Evolutionary conservation across 2,329 filamentous ascomycete species (phyloP).

Genomic region (Phaeoacremonium minimum): DNA sequence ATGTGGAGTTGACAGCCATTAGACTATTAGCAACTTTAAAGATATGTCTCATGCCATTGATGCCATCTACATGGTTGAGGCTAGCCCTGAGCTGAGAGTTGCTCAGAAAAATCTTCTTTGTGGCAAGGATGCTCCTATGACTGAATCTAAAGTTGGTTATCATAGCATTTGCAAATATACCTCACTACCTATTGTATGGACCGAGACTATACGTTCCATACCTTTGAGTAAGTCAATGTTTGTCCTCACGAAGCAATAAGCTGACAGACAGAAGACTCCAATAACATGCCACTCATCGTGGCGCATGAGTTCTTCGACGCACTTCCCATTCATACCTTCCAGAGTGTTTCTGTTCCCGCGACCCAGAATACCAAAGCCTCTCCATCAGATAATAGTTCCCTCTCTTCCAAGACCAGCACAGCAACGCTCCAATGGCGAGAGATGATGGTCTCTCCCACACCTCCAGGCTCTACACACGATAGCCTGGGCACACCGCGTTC

Average conservation of each 20-base stretch:
- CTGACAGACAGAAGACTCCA: constrained; percentile 40
- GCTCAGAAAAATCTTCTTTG: constrained; percentile 81
- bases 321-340: constrained; percentile 91
- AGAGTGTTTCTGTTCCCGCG: constrained; percentile 54
- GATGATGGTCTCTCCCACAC: constrained; percentile 69
- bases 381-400: constrained; percentile 31
- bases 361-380: constrained; percentile 27
- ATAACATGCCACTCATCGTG: constrained; percentile 83
- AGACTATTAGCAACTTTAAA: constrained; percentile 84
- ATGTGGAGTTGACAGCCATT: too few species aligned
- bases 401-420: constrained; percentile 28
- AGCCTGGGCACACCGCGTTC: constrained; percentile 50
- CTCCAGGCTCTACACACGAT: constrained; percentile 47
- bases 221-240: constrained; percentile 52
- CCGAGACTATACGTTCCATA: constrained; percentile 81
- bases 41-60: constrained; percentile 73
- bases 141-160: constrained; percentile 69
- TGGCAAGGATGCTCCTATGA: constrained; percentile 61
- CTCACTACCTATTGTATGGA: constrained; percentile 77
- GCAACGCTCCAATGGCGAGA: constrained; percentile 69
- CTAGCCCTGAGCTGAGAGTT: constrained; percentile 73
- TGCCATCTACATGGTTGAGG: constrained; percentile 89
- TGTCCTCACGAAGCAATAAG: not conserved
- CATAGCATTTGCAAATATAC: constrained; percentile 73
- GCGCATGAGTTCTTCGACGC: constrained; percentile 99